Conservation (phyloP, 169 alveolate genomes). For the Plasmodium sp. region DNA sequence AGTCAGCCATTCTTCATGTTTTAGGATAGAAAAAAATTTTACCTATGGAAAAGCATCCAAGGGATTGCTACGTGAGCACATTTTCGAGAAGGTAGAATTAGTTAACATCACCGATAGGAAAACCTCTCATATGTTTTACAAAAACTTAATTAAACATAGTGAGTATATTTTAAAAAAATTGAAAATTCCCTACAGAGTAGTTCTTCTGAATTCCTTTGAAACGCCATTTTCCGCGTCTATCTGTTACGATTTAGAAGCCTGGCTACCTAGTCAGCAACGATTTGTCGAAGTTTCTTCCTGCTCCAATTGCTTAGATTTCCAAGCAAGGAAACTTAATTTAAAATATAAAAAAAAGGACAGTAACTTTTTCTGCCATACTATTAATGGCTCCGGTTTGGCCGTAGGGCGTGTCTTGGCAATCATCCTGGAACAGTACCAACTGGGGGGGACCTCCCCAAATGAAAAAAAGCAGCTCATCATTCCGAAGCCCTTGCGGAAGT, state of each 20-base stretch:
- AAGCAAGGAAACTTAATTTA: conserved; percentile 77
- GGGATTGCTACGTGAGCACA: conserved; percentile 84
- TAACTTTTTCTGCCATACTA: conserved; percentile 74
- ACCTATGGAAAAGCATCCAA: conserved; percentile 83
- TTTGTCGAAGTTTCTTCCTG: conserved; percentile 85
- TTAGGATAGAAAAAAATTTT: conserved; percentile 80
- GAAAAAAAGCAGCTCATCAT: conserved; percentile 69
- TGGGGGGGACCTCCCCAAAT: conserved; percentile 17
- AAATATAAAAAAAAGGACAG: conserved; percentile 51
- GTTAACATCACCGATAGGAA: conserved; percentile 74
- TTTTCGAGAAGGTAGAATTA: conserved; percentile 85
- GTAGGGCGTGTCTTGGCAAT: conserved; percentile 85
- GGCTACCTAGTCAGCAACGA: conserved; percentile 80
- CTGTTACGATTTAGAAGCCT: conserved; percentile 84
- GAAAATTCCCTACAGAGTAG: conserved; percentile 74
- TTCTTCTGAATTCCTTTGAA: conserved; percentile 77
- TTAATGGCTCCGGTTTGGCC: conserved; percentile 86
- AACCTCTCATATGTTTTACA: conserved; percentile 67
- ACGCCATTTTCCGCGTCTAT: conserved; percentile 78
- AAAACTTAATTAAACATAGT: conserved; percentile 79
- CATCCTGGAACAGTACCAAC: conserved; percentile 80
- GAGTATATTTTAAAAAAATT: conserved; percentile 77
- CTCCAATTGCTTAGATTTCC: conserved; percentile 83
- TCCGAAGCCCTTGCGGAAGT: conserved; percentile 80
- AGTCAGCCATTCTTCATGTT: conserved; percentile 81